These are phyloP conservation scores for Aureobasidium sp. DNA, from an alignment of 2,329 filamentous ascomycete species.

Conservation along the genomic window DNA sequence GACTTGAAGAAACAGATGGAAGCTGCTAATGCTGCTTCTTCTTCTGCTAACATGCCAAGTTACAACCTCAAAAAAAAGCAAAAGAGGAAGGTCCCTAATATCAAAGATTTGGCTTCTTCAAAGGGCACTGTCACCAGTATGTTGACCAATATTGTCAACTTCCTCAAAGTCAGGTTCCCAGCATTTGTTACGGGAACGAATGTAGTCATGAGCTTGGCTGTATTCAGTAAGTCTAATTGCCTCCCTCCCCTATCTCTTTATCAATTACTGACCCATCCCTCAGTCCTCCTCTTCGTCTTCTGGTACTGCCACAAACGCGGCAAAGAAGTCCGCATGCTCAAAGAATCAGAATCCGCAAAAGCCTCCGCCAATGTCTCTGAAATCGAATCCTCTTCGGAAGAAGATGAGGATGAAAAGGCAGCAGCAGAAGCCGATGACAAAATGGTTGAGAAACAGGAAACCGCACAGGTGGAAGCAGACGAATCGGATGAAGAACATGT, in stretches of 20 bases:
- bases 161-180: constrained; percentile 79
- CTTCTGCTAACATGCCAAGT: background rate
- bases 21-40: constrained; percentile 25
- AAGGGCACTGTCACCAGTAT: constrained; percentile 80
- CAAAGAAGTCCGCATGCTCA: constrained; percentile 66
- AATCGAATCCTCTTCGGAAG: background rate
- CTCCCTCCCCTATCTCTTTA: constrained; percentile 35
- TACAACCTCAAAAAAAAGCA: constrained; percentile 30
- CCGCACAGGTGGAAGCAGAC: background rate
- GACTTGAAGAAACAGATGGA: constrained; percentile 33
- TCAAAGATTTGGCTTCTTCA: constrained; percentile 76
- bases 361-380: background rate
- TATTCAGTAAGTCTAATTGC: constrained; percentile 56
- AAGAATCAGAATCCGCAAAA: constrained; percentile 17
- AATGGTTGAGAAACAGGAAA: background rate
- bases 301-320: constrained; percentile 99
- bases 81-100: constrained; percentile 60
- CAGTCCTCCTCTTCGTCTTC: constrained; percentile 76
- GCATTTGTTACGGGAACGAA: constrained; percentile 81
- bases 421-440: background rate
- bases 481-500: background rate
- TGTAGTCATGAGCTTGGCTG: constrained; percentile 78
- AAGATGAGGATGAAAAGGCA: background rate
- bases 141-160: constrained; percentile 84
- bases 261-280: constrained; percentile 25